Evolutionary conservation across 2,329 filamentous ascomycete genomes (phyloP), one percentile per base, ranked within the genome.

Genomic region (Penicillium brevicompactum): DNA sequence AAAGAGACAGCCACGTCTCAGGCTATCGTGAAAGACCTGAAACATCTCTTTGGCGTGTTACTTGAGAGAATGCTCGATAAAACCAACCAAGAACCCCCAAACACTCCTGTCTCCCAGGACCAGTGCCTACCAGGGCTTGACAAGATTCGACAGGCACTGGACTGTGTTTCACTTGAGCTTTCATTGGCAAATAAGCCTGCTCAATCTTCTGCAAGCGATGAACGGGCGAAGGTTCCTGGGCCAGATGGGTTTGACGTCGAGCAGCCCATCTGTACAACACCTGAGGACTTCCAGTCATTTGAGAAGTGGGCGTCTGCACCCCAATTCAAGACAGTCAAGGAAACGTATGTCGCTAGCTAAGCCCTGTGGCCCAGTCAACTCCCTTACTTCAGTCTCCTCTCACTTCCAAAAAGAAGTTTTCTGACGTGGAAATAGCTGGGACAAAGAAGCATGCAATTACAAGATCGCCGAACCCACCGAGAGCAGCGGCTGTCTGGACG

Each of bases 391-490:
- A n/a, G n/a, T n/a, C n/a, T n/a, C n/a, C n/a, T n/a, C n/a, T n/a
- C n/a, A n/a, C n/a, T n/a, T n/a, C n/a, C n/a, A n/a, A n/a, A n/a
- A n/a, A n/a, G n/a, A n/a, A n/a, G n/a, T n/a, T n/a, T n/a, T n/a
- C n/a, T n/a, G n/a, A n/a, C n/a, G n/a, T n/a, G n/a, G n/a, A n/a
- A n/a, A n/a, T n/a, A 45, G 55, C n/a, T 70, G 57, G 62, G 61
- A 70, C 55, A 61, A 65, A 50, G 60, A 66, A 46, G 63, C 50
- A 47, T 66, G 59, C 24, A 68, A 65, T 61, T 70, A 70, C 54
- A 69, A 66, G 59, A 60, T 67, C 27, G 58, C 62, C 24, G 63
- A 69, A 54, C 62, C 60, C 37, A 22, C 54, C 16, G 58, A 65
- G 42, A 60, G 48, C 24, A 44, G 57, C 32, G 48, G 27, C 47